A percentile compares a stretch with the other conserved stretches of the same genome.
phyloP scores from a whole-genome alignment of 192 early-diverging fungal species.

The Gryganskiella cystojenkinii region DNA sequence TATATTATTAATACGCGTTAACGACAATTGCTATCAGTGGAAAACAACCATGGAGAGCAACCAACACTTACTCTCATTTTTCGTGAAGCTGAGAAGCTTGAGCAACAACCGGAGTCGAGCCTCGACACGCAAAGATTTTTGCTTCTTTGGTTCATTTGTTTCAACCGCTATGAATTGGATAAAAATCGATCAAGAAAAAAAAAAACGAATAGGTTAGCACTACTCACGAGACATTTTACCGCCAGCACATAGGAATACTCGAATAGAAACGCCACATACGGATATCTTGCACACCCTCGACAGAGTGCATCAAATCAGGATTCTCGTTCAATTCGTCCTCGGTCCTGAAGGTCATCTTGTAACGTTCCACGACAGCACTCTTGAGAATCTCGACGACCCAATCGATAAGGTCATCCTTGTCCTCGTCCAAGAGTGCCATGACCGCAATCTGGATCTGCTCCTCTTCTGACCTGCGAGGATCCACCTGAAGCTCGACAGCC shows the following conservation, averaged over 20 bases:
- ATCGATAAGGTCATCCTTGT: constrained; percentile 49
- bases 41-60: neutral
- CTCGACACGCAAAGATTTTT: constrained; percentile 27
- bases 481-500: constrained; percentile 43
- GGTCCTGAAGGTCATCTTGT: constrained; percentile 41
- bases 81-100: constrained; percentile 47
- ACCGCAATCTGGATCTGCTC: constrained; percentile 65
- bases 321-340: constrained; percentile 43
- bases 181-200: neutral
- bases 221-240: neutral
- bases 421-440: constrained; percentile 53
- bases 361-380: constrained; percentile 43
- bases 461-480: constrained; percentile 44
- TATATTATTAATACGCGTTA: no score
- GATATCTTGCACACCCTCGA: constrained; percentile 39
- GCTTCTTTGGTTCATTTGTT: constrained; percentile 24
- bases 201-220: neutral
- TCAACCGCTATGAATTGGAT: constrained; percentile 21
- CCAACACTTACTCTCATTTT: constrained; percentile 36
- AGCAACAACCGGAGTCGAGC: constrained; percentile 57
- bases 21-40: no score
- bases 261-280: constrained; percentile 16
- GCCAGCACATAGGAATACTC: neutral
- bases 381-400: constrained; percentile 58
- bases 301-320: constrained; percentile 47